Conservation (phyloP, 2,329 filamentous ascomycete species). For the Pyricularia pennisetigena region DNA sequence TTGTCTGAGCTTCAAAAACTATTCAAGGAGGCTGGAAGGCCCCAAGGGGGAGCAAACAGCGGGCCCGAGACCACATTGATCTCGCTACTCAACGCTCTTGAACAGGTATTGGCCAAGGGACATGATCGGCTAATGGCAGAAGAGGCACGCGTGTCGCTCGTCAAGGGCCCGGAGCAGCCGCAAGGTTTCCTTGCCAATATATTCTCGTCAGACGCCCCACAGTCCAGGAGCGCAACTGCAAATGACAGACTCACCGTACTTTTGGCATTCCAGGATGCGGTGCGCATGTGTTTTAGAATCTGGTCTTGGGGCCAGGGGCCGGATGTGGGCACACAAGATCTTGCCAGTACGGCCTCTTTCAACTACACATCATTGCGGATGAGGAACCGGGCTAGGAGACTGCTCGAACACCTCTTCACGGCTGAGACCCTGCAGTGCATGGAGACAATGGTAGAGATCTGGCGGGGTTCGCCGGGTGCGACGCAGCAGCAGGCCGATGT, state of each 20-base stretch:
- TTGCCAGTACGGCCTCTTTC: conserved; percentile 68
- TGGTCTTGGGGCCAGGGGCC: conserved; percentile 80
- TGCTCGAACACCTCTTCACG: conserved; percentile 86
- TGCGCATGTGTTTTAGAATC: conserved; percentile 83
- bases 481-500: conserved; percentile 40
- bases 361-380: conserved; percentile 84
- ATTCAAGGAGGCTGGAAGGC: conserved; percentile 33
- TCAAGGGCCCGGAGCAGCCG: conserved; percentile 72
- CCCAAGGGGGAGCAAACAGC: conserved; percentile 4
- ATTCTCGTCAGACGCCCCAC: conserved; percentile 67
- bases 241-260: conserved; percentile 90
- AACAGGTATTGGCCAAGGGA: conserved; percentile 78
- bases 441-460: conserved; percentile 81
- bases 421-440: conserved; percentile 89
- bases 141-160: conserved; percentile 56
- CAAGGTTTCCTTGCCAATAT: conserved; percentile 91
- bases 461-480: conserved; percentile 48
- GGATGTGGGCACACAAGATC: conserved; percentile 50
- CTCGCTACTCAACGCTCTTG: conserved; percentile 82
- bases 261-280: conserved; percentile 92
- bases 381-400: conserved; percentile 76
- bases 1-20: conserved; percentile 62
- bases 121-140: conserved; percentile 75
- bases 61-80: conserved; percentile 66
- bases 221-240: conserved; percentile 73